phyloP scores from a whole-genome alignment of 495 filamentous ascomycete genomes.

The Talaromyces stipitatus region DNA sequence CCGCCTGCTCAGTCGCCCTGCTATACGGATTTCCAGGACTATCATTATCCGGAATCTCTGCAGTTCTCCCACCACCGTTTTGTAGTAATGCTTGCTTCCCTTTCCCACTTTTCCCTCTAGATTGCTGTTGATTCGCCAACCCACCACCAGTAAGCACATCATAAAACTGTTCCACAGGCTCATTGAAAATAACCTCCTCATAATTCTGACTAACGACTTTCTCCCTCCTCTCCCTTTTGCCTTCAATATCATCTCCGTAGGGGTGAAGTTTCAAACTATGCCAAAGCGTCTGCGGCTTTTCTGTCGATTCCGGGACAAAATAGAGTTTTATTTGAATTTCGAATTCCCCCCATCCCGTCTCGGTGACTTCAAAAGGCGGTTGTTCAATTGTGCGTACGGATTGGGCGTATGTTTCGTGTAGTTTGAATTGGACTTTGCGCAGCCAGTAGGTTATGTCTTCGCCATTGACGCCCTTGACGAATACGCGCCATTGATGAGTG shows the following conservation, averaged over 20 bases:
- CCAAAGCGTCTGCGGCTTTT: conserved; percentile 87
- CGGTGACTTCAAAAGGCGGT: conserved; percentile 75
- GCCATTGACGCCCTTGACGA: conserved; percentile 76
- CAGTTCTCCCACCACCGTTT: conserved; percentile 50
- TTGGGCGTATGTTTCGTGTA: conserved; percentile 91
- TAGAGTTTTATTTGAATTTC: conserved; percentile 89
- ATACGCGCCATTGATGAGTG: conserved; percentile 93
- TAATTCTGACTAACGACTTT: conserved; percentile 68
- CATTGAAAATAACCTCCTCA: conserved; percentile 92
- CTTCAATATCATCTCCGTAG: conserved; percentile 74
- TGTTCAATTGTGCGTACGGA: conserved; percentile 69
- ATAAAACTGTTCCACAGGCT: conserved; percentile 85
- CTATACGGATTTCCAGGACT: conserved; percentile 65
- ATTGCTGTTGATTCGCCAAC: conserved; percentile 21
- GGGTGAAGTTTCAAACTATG: conserved; percentile 88
- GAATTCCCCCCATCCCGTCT: conserved; percentile 98
- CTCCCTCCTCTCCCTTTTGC: conserved; percentile 55
- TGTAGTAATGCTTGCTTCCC: conserved; percentile 31
- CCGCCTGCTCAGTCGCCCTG: conserved; percentile 61
- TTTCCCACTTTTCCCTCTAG: conserved; percentile 40
- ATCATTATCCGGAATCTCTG: conserved; percentile 60
- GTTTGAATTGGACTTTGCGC: conserved; percentile 93
- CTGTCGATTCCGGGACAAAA: conserved; percentile 74
- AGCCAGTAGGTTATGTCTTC: conserved; percentile 92
- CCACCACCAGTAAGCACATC: conserved; percentile 64